phyloP scores from a whole-genome alignment of 2,329 filamentous ascomycete genomes.

The Cordyceps javanica region DNA sequence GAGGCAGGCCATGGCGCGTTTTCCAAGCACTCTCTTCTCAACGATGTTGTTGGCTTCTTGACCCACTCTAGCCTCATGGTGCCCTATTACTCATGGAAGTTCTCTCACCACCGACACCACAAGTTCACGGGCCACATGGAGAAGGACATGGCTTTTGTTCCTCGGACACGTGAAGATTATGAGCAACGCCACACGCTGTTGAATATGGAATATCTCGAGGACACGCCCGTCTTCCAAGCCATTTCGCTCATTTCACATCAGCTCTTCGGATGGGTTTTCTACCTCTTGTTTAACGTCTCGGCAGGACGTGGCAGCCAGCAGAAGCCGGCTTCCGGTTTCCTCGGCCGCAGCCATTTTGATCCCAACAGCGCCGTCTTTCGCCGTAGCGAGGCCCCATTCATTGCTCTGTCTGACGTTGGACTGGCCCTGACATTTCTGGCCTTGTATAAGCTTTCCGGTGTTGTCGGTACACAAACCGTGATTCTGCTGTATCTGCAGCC shows the following conservation, averaged over 20 bases:
- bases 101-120: constrained; percentile 64
- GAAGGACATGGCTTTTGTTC: constrained; percentile 61
- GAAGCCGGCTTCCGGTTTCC: constrained; percentile 32
- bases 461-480: constrained; percentile 51
- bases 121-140: constrained; percentile 61
- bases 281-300: constrained; percentile 55
- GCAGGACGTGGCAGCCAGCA: constrained; percentile 43
- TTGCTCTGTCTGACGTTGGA: constrained; percentile 55
- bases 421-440: constrained; percentile 43
- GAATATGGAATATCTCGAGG: constrained; percentile 51
- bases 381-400: constrained; percentile 47
- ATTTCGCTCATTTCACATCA: constrained; percentile 54
- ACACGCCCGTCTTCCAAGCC: constrained; percentile 53
- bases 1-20: constrained; percentile 67
- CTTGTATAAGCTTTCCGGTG: constrained; percentile 46
- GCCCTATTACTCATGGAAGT: constrained; percentile 69
- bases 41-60: constrained; percentile 56
- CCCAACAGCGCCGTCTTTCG: constrained; percentile 57
- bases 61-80: constrained; percentile 61
- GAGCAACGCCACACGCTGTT: constrained; percentile 27
- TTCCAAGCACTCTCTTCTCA: constrained; percentile 48
- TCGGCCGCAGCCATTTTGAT: constrained; percentile 52
- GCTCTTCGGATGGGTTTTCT: constrained; percentile 58
- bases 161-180: constrained; percentile 35
- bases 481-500: constrained; percentile 56